phyloP scores from a whole-genome alignment of 768 basidiomycete species.

The Russula sp. region DNA sequence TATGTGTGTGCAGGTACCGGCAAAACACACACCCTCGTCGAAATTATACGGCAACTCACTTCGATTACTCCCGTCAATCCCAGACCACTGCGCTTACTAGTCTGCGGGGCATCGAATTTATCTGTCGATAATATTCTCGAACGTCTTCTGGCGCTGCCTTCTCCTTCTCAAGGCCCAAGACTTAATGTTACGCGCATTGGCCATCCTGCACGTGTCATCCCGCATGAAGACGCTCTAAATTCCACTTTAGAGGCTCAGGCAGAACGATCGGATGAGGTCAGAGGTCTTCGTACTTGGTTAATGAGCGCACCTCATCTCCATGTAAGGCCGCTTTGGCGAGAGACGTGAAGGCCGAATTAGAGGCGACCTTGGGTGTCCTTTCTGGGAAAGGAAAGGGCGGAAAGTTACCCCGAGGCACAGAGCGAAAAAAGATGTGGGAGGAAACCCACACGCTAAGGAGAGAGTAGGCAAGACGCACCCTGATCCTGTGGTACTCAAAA shows the following conservation, averaged over 20 bases:
- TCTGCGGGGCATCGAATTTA: constrained; percentile 91
- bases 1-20: constrained; percentile 56
- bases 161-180: constrained; percentile 39
- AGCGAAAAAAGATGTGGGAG: constrained; percentile 81
- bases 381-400: constrained; percentile 68
- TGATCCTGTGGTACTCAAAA: background rate
- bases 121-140: constrained; percentile 95
- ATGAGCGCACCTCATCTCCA: background rate
- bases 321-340: constrained; percentile 68
- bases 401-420: constrained; percentile 59
- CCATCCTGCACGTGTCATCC: constrained; percentile 90
- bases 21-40: constrained; percentile 93
- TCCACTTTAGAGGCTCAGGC: constrained; percentile 70
- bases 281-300: background rate
- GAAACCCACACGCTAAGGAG: constrained; percentile 81
- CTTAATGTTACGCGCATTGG: constrained; percentile 81
- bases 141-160: constrained; percentile 61
- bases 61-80: constrained; percentile 39
- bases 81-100: constrained; percentile 57
- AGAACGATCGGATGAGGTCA: constrained; percentile 60
- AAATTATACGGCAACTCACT: constrained; percentile 82
- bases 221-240: constrained; percentile 55
- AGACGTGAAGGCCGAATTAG: constrained; percentile 85
- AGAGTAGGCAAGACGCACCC: constrained; percentile 49
- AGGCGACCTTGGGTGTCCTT: constrained; percentile 55